Base-by-base conservation (phyloP, 495 filamentous ascomycete genomes). In the Trichoderma virens region DNA sequence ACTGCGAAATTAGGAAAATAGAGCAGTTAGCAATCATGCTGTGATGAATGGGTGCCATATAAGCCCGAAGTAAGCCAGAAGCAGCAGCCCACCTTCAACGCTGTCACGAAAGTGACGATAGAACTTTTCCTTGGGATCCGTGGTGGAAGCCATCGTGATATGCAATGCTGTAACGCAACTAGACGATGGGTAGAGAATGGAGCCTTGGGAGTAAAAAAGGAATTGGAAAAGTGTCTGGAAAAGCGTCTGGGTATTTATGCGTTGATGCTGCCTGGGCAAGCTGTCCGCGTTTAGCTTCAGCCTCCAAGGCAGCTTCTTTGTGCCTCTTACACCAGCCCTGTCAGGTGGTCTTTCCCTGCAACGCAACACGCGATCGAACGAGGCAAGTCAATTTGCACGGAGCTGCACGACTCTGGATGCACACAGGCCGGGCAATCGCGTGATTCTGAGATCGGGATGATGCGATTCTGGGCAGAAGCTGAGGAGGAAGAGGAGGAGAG, bases 51-150 rank as follows among this genome's bases (percentile, higher is more conserved):
- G 2, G 23, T 16, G 3, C 16, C 14, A 14, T 16, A 25, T 56
- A 4, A 43, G 23, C 27, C 9, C 6, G 13, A 14, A 20, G 3
- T 45, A n/a, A 14, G 2, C 43, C n/a, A n/a, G 54, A 41, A 63
- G 28, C 14, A 16, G 32, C n/a, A 68, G 63, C 74, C 66, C 79
- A 91, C 90, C 81, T 16, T 83, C 85, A 66, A 88, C 86, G 72
- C 87, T 83, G 73, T 85, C 81, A 65, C 89, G 88, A 67, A 93
- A 94, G 71, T 89, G 86, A 66, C 85, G 85, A 72, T 91, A 90
- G 79, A 95, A 93, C 9, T 82, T 81, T 68, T 90, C 87, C 61
- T 91, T 92, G 56, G 86, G 71, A 66, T 78, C 75, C 68, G 70
- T 75, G 54, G 65, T 69, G 61, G 20, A 35, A 35, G 34, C 34